Evolutionary conservation across 1,139 yeast genomes (phyloP), one percentile per base, ranked within the genome.

Genomic region (Blastobotrys buckinghamii): DNA sequence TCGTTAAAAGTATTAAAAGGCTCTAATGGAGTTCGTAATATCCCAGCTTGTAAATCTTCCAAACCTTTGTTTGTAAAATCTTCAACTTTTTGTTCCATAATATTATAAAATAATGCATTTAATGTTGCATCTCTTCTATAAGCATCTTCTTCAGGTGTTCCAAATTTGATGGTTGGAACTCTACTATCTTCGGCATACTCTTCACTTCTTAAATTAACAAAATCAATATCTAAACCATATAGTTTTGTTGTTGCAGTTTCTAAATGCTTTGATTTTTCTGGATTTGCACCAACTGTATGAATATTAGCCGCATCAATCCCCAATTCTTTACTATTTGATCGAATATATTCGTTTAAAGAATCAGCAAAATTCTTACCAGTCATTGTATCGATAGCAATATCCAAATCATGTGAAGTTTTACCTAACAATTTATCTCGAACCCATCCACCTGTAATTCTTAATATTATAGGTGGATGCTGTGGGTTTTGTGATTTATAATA

Each of bases 361-460:
- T 73, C 72, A 1, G 95, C 97, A 70, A 94, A 92, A 39, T 81
- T 82, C 61, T 85, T 88, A 0, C 99, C 99, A 0, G 95, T 78
- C 60, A 87, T 69, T 50, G 74, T 74, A 64, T 92, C 89, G 50
- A 94, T 78, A 7, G 97, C 97, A 49, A 92, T 86, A 61, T 92
- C 99, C 39, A 92, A 72, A 65, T 92, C 99, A 61, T 92, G 82
- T 48, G 94, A 82, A 30, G 78, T 81, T 44, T 76, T 74, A 0
- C 95, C 95, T 36, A 94, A 71, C 35, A 92, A 70, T 69, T 92
- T 92, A 66, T 92, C 99, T 59, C 99, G 76, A 6, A 92, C 99
- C 99, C 99, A 92, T 0, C 99, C 99, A 30, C 99, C 99, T 0
- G 97, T 90, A 58, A 92, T 85, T 54, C 99, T 68, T 19, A 90